phyloP scores from a whole-genome alignment of 495 filamentous ascomycete species.

The Amniculicola lignicola region DNA sequence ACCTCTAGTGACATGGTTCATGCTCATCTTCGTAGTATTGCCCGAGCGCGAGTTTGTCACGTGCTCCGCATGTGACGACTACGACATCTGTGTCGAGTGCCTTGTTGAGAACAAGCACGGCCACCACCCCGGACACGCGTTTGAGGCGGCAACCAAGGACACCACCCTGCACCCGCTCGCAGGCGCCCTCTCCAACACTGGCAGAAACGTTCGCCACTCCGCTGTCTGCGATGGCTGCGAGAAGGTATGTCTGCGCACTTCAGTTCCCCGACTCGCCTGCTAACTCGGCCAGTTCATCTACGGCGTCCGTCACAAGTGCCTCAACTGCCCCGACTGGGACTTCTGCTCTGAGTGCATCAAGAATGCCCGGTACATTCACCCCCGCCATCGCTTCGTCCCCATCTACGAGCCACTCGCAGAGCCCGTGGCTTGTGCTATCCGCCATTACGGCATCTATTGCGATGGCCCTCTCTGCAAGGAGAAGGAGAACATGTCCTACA shows the following conservation, averaged over 20 bases:
- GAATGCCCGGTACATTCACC: constrained; percentile 64
- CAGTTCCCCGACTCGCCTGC: constrained; percentile 1
- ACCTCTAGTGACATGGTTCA: constrained; percentile 17
- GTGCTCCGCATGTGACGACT: constrained; percentile 83
- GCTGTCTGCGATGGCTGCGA: constrained; percentile 96
- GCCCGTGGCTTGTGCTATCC: constrained; percentile 39
- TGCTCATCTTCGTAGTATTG: constrained; percentile 52
- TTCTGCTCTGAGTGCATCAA: constrained; percentile 79
- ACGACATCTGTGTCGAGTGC: constrained; percentile 83
- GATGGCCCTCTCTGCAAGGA: constrained; percentile 86
- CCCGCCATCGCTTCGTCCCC: constrained; percentile 84
- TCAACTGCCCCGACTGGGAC: constrained; percentile 97
- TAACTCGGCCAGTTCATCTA: constrained; percentile 60
- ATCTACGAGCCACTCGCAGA: constrained; percentile 76
- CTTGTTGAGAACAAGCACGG: constrained; percentile 75
- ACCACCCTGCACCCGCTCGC: constrained; percentile 54
- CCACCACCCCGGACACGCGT: constrained; percentile 86
- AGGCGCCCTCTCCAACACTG: constrained; percentile 67
- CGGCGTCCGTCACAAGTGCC: constrained; percentile 94
- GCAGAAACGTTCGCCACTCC: constrained; percentile 75
- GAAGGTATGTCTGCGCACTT: constrained; percentile 49
- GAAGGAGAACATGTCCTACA: constrained; percentile 59
- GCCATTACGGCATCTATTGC: constrained; percentile 85
- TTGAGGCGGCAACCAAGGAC: constrained; percentile 60
- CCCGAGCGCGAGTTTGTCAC: constrained; percentile 77